These are phyloP conservation scores for Trametes pubescens DNA, from an alignment of 1,284 basidiomycete species.

Conservation along the genomic window DNA sequence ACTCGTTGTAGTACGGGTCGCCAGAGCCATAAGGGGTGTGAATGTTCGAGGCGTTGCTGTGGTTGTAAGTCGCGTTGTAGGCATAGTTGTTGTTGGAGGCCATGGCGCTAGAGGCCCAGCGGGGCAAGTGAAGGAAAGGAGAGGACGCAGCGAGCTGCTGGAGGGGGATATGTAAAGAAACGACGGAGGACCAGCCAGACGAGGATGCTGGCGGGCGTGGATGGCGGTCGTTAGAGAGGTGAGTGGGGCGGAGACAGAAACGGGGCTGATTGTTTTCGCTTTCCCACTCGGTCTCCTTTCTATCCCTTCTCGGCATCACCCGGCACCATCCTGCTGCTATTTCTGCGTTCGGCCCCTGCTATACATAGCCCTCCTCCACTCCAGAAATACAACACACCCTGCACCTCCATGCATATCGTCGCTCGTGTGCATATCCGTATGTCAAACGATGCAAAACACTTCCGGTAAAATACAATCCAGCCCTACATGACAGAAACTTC, in stretches of 20 bases:
- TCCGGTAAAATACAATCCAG: neutral
- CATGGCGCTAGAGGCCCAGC: conserved; percentile 40
- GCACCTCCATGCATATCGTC: neutral
- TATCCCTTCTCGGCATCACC: conserved; percentile 28
- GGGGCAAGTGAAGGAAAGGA: conserved; percentile 37
- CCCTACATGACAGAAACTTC: neutral
- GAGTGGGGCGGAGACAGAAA: conserved; percentile 13
- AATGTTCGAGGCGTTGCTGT: conserved; percentile 32
- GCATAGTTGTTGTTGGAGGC: conserved; percentile 59
- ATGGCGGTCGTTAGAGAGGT: conserved; percentile 30
- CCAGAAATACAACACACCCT: neutral
- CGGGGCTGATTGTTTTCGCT: conserved; percentile 20
- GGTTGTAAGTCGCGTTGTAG: conserved; percentile 55
- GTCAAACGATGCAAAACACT: neutral
- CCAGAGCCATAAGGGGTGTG: conserved; percentile 58
- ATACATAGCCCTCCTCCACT: neutral
- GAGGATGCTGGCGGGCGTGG: conserved; percentile 23
- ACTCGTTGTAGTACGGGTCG: conserved; percentile 72
- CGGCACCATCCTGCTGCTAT: conserved; percentile 23
- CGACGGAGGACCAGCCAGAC: conserved; percentile 20
- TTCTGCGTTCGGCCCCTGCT: conserved; percentile 1
- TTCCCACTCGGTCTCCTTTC: conserved; percentile 17
- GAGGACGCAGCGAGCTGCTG: conserved; percentile 40
- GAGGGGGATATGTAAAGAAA: conserved; percentile 15
- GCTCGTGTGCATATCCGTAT: neutral